phyloP scores from a whole-genome alignment of 1,284 basidiomycete genomes.

The Vanrija sp. region DNA sequence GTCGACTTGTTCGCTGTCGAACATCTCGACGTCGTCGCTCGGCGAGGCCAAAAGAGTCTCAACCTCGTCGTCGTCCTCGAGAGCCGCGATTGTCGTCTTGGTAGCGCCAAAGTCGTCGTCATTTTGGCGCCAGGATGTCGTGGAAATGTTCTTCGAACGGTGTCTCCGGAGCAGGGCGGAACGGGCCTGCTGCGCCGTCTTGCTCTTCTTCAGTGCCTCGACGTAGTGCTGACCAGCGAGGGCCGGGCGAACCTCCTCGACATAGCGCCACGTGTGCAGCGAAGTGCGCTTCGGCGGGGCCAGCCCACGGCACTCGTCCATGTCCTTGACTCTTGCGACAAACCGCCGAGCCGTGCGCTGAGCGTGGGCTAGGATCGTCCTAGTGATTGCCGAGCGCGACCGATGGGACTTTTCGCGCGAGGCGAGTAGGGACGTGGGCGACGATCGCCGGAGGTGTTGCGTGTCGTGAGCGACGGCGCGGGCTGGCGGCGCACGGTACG shows the following conservation, averaged over 20 bases:
- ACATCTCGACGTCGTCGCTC: conserved; percentile 6
- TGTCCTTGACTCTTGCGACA: neutral
- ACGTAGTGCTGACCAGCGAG: neutral
- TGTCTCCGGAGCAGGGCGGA: neutral
- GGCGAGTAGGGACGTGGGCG: neutral
- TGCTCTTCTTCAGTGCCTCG: neutral
- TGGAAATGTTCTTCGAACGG: neutral
- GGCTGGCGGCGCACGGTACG: no score
- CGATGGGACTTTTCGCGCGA: neutral
- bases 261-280: neutral
- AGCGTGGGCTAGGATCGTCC: no score
- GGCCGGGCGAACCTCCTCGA: neutral
- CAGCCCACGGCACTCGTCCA: neutral
- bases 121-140: neutral
- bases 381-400: no score
- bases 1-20: conserved; percentile 5
- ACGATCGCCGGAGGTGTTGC: neutral
- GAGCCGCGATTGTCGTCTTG: neutral
- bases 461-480: neutral
- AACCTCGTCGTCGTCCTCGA: conserved; percentile 3
- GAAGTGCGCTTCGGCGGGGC: neutral
- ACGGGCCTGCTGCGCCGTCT: neutral
- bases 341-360: neutral
- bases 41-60: conserved; percentile 2
- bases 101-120: no score